A percentile compares a stretch with the other conserved stretches of the same genome.
Conservation (phyloP, 306 rosid genomes). For the Dalbergia cochinchinensis region DNA sequence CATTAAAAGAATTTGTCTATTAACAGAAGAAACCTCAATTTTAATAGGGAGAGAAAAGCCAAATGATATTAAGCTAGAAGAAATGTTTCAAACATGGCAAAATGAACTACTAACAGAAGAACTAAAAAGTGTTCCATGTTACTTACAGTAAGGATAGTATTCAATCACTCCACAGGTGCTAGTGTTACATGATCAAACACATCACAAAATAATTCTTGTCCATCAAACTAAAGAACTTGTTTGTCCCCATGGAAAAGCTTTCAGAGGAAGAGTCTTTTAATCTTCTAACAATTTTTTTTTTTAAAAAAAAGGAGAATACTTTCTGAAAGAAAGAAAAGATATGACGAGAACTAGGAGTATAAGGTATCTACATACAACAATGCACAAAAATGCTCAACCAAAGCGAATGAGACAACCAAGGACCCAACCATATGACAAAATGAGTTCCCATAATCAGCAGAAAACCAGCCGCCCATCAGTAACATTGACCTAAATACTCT, state of each 20-base stretch:
- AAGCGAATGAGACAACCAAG: slow-evolving; percentile 1
- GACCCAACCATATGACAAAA: slow-evolving; percentile 22
- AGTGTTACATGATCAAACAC: slow-evolving; percentile 10
- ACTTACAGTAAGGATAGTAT: background rate
- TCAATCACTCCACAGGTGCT: background rate
- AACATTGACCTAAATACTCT: slow-evolving; percentile 22
- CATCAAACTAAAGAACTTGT: background rate
- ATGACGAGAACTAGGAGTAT: background rate
- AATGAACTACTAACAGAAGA: background rate
- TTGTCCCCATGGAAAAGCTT: background rate
- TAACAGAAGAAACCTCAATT: slow-evolving; percentile 3
- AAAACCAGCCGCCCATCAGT: slow-evolving; percentile 23
- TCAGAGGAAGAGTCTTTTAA: background rate
- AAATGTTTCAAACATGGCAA: slow-evolving; percentile 8
- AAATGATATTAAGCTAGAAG: slow-evolving; percentile 10
- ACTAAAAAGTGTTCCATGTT: background rate
- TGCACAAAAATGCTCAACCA: background rate
- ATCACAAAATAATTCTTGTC: slow-evolving; percentile 18
- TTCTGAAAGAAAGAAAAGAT: background rate
- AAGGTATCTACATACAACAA: background rate
- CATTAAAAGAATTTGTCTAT: slow-evolving; percentile 22
- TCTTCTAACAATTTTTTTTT: background rate
- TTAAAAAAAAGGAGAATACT: background rate
- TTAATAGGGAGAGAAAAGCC: background rate
- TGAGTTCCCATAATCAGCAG: slow-evolving; percentile 28